A percentile compares a stretch with the other conserved stretches of the same genome.
phyloP scores from a whole-genome alignment of 2,329 filamentous ascomycete species.

The Aspergillus neoniger region DNA sequence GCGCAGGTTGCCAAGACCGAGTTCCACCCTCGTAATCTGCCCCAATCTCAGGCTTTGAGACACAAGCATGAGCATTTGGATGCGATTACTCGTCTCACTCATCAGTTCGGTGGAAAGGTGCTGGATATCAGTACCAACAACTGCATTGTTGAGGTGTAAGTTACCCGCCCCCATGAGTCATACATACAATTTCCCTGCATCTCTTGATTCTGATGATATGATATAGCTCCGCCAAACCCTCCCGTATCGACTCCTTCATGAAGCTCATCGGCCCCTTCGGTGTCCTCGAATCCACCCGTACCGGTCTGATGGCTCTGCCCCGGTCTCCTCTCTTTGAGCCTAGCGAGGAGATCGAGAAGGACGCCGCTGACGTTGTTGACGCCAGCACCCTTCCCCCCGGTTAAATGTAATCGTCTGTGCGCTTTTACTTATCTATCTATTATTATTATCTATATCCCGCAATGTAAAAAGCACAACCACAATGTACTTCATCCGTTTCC shows the following conservation, averaged over 20 bases:
- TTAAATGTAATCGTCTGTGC: constrained; percentile 47
- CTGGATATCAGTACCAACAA: constrained; percentile 97
- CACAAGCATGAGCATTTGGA: constrained; percentile 98
- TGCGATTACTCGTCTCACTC: constrained; percentile 92
- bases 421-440: neutral
- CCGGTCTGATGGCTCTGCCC: constrained; percentile 94
- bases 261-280: constrained; percentile 94
- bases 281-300: constrained; percentile 92
- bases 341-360: constrained; percentile 74
- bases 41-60: constrained; percentile 82
- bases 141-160: constrained; percentile 96
- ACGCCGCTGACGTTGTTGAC: constrained; percentile 93
- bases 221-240: constrained; percentile 81
- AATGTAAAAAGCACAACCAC: constrained; percentile 19
- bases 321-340: constrained; percentile 81
- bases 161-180: constrained; percentile 24
- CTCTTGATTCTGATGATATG: constrained; percentile 3
- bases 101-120: constrained; percentile 97
- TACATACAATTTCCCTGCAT: no score
- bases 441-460: constrained; percentile 10
- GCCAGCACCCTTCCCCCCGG: constrained; percentile 90
- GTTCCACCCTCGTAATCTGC: constrained; percentile 87
- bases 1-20: constrained; percentile 50
- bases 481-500: constrained; percentile 1
- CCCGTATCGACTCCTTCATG: constrained; percentile 94